Percentiles rank a stretch among this genome's conserved stretches.
Conservation (phyloP, 257 asterid species). For the Rehmannia glutinosa region DNA sequence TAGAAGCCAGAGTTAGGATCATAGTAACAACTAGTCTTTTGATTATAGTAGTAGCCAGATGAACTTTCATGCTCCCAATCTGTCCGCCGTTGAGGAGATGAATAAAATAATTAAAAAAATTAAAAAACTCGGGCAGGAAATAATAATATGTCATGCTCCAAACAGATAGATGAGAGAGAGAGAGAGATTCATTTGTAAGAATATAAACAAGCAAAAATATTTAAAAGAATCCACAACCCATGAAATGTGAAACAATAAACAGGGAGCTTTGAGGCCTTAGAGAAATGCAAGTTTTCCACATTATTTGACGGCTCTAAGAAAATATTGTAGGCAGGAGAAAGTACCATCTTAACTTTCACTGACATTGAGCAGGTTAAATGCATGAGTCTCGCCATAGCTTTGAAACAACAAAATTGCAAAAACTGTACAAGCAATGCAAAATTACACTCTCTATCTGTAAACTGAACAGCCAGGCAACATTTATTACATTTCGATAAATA, state of each 20-base stretch:
- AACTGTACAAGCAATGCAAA: neutral
- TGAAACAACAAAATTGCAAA: neutral
- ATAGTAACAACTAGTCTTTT: conserved; percentile 53
- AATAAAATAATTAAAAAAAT: neutral
- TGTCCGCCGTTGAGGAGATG: conserved; percentile 25
- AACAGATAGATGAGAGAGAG: neutral
- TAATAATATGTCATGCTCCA: neutral
- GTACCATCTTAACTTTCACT: neutral
- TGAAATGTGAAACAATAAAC: neutral
- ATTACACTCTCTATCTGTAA: neutral
- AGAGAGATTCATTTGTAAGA: neutral
- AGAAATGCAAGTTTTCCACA: too few species aligned
- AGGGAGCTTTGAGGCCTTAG: too few species aligned
- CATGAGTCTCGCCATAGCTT: neutral
- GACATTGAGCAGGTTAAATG: neutral
- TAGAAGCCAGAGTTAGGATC: conserved; percentile 97
- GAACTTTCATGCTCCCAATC: conserved; percentile 85
- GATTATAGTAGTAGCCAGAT: conserved; percentile 76
- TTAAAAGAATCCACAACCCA: neutral
- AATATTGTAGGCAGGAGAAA: neutral
- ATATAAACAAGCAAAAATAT: neutral
- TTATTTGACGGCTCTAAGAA: neutral
- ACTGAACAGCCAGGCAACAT: neutral
- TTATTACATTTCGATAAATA: neutral
- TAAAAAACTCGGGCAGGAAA: neutral